phyloP scores from a whole-genome alignment of 2,329 filamentous ascomycete genomes.

The Capronia coronata region DNA sequence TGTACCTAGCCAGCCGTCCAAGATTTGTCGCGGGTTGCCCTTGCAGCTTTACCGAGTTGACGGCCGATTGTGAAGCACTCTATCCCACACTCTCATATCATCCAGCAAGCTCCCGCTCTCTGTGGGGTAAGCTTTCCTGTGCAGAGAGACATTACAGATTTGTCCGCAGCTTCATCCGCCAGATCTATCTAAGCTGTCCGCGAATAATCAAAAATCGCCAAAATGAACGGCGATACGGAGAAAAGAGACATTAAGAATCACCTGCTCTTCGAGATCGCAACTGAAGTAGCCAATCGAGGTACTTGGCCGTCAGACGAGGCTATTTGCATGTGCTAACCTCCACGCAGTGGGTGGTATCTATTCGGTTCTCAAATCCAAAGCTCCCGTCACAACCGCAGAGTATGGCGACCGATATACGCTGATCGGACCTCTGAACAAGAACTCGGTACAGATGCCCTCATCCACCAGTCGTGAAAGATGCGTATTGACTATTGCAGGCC shows the following conservation, averaged over 20 bases:
- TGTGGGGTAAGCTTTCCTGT: constrained; percentile 22
- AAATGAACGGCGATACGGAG: constrained; percentile 29
- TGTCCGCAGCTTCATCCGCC: constrained; percentile 1
- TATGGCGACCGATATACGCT: constrained; percentile 97
- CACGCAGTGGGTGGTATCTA: constrained; percentile 88
- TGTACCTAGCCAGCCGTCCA: not conserved
- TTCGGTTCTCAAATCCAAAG: constrained; percentile 98
- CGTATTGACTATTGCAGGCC: constrained; percentile 51
- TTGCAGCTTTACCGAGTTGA: not conserved
- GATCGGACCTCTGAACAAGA: constrained; percentile 86
- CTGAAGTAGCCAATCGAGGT: constrained; percentile 96
- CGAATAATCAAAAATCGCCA: constrained; percentile 9
- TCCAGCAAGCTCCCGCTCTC: constrained; percentile 14
- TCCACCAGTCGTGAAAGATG: not conserved
- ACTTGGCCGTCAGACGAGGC: constrained; percentile 29
- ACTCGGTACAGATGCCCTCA: constrained; percentile 58
- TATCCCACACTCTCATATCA: constrained; percentile 4
- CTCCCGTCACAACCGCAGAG: constrained; percentile 92
- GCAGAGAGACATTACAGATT: not conserved
- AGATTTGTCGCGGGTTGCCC: constrained; percentile 1
- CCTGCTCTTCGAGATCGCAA: constrained; percentile 91
- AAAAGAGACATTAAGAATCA: constrained; percentile 83
- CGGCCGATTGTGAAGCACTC: constrained; percentile 1
- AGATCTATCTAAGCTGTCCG: not conserved
- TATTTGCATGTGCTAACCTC: constrained; percentile 16